Conservation (phyloP, 75 land plant species). For the Cupressus sempervirens region DNA sequence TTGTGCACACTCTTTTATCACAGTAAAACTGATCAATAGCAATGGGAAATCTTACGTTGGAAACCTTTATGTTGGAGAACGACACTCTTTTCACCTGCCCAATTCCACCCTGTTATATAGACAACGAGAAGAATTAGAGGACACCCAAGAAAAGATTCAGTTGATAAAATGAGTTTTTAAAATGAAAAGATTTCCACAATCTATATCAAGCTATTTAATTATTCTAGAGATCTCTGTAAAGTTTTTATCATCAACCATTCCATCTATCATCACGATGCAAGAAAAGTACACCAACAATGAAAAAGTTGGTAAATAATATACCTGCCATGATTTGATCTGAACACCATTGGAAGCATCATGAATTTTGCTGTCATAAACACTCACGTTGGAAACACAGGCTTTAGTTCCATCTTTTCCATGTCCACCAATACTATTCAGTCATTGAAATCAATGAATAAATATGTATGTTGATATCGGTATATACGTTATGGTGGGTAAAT, state of each 20-base stretch:
- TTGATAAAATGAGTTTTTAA: too few relatives aligned
- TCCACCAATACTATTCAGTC: constrained; percentile 38
- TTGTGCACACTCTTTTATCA: constrained; percentile 52
- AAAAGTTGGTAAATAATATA: too few relatives aligned
- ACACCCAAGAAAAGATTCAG: neutral
- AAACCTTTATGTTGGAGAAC: constrained; percentile 44
- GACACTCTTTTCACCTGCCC: constrained; percentile 45
- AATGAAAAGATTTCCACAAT: too few relatives aligned
- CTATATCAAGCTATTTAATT: too few relatives aligned
- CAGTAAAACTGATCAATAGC: constrained; percentile 75
- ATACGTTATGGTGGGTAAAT: too few relatives aligned
- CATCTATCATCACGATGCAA: too few relatives aligned
- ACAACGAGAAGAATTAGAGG: neutral
- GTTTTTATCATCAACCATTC: too few relatives aligned
- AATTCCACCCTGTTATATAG: constrained; percentile 54
- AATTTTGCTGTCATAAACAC: constrained; percentile 35
- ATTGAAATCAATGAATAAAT: neutral
- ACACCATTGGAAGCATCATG: constrained; percentile 44
- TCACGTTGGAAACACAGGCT: constrained; percentile 46
- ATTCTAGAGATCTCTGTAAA: too few relatives aligned
- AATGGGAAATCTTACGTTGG: constrained; percentile 43
- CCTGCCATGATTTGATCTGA: constrained; percentile 89
- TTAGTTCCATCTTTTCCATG: constrained; percentile 45
- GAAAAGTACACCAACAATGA: too few relatives aligned
- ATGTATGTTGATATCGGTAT: too few relatives aligned